Conservation (phyloP, 371 early-diverging fungal genomes). For the Mortierella sp. region DNA sequence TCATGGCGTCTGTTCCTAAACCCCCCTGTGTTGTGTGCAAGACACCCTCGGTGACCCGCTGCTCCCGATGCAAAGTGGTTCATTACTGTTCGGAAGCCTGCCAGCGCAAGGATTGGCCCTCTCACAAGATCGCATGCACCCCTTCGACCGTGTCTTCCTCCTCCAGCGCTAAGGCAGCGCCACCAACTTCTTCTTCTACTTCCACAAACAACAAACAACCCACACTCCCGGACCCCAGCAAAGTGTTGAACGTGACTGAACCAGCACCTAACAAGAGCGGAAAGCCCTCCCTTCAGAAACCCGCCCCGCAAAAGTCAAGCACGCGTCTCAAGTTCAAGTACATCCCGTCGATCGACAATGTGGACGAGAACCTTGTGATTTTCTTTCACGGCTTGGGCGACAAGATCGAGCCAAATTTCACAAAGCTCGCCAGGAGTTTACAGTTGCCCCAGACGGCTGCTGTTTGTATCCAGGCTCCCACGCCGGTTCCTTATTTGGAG, state of each 20-base stretch:
- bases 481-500: conserved; percentile 73
- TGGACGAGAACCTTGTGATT: conserved; percentile 78
- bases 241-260: conserved; percentile 16
- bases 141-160: conserved; percentile 15
- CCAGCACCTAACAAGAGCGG: not conserved
- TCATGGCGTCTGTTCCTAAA: conserved; percentile 24
- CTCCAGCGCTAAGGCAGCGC: not conserved
- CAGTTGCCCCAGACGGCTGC: conserved; percentile 80
- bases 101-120: conserved; percentile 48
- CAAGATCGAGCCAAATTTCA: conserved; percentile 67
- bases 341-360: conserved; percentile 67
- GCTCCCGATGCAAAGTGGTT: conserved; percentile 47
- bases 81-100: conserved; percentile 53
- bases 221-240: conserved; percentile 29
- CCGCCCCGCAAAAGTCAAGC: conserved; percentile 15
- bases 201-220: conserved; percentile 9
- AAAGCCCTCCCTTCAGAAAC: conserved; percentile 15
- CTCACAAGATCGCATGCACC: conserved; percentile 50
- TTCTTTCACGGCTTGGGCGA: conserved; percentile 82
- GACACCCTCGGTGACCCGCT: conserved; percentile 40
- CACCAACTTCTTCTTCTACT: conserved; percentile 12
- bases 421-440: conserved; percentile 68
- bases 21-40: conserved; percentile 39
- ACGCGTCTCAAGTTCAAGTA: conserved; percentile 64
- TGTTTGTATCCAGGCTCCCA: conserved; percentile 73